Evolutionary conservation across 257 asterid species (phyloP), one percentile per base, ranked within the genome.

Genomic region (Asclepias syriaca): DNA sequence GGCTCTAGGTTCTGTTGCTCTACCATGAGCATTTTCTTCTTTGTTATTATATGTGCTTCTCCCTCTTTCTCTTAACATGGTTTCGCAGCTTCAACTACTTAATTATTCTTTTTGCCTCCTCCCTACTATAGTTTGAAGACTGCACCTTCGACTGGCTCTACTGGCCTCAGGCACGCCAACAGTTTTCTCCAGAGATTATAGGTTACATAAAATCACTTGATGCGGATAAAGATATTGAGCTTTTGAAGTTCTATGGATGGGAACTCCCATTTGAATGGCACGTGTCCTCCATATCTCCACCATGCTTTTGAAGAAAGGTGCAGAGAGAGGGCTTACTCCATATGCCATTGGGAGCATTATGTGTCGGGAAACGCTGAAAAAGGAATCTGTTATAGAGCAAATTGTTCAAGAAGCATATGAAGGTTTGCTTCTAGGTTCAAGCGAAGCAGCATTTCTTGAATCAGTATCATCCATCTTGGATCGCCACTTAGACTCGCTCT

Each of bases 71-170:
- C 43, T 51, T 48, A 3, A 39, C 65, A 65, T 40, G 24, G 5
- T 46, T 72, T 60, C 15, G 4, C 46, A 29, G 32, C 40, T 48
- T 2, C 46, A 18, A 46, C 55, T n/a, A 13, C 7, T 60, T 12
- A n/a, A 32, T 14, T 69, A 50, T 11, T n/a, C 48, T 51, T 51
- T 61, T 74, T 29, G 56, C 18, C 65, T 19, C 16, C 18, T 68
- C 32, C 57, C 61, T 48, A 14, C 48, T 76, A 75, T 87, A 90
- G 96, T 88, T 90, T 32, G 84, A 83, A 80, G 96, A 90, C 74
- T 90, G 90, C 84, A 88, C 92, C 0, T 90, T 88, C 50, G 96
- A 90, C 76, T 90, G 96, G 96, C 90, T 90, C 66, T 87, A 87
- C 78, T 90, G 97, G 97, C 97, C 93, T 73, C 97, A 90, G 82